Evolutionary conservation across 176 grass and related monocot genomes (phyloP), one percentile per base, ranked within the genome.

Genomic region (Dendrocalamus sinicus): DNA sequence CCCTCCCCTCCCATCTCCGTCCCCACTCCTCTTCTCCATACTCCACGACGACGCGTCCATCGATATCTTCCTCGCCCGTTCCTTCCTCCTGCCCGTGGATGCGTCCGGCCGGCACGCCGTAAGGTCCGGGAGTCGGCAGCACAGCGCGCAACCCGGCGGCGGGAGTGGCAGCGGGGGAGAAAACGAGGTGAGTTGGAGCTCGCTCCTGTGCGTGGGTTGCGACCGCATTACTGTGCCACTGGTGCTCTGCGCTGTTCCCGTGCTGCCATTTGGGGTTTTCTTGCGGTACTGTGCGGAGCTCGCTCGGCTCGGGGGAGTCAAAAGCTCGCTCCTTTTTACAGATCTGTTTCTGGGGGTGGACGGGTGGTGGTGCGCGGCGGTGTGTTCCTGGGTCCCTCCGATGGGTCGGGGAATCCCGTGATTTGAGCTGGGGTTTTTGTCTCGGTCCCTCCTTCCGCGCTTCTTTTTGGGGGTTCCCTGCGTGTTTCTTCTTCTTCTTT

Each of bases 341-440:
- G 67, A 83, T 90, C 86, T 88, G 77, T 71, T 83, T 64, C 73
- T 9, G 16, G 6, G n/a, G 84, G 3, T 35, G 32, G 32, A 35
- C 32, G 32, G 32, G 84, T 1, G 22, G 55, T 77, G 83, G 78
- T 86, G 78, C 80, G 73, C 75, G 28, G 80, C 74, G 68, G 84
- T 75, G 80, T 79, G 59, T 83, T 69, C 40, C 50, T 91, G 74
- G 89, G 80, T 61, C 80, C 89, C 72, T 20, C 66, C 23, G 72
- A 67, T 47, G 84, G 79, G 37, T 46, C 40, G 73, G 57, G 79
- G 66, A 43, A 30, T 87, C 80, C 89, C 84, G 89, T 83, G 89
- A 87, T 87, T 91, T 35, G 22, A 59, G 59, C 48, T 7, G 73
- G 3, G 7, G 8, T 55, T 23, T 77, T 59, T 43, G 24, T 67